A percentile compares a stretch with the other conserved stretches of the same genome.
phyloP scores from a whole-genome alignment of 208 protist genomes.

The Leishmania arabica region DNA sequence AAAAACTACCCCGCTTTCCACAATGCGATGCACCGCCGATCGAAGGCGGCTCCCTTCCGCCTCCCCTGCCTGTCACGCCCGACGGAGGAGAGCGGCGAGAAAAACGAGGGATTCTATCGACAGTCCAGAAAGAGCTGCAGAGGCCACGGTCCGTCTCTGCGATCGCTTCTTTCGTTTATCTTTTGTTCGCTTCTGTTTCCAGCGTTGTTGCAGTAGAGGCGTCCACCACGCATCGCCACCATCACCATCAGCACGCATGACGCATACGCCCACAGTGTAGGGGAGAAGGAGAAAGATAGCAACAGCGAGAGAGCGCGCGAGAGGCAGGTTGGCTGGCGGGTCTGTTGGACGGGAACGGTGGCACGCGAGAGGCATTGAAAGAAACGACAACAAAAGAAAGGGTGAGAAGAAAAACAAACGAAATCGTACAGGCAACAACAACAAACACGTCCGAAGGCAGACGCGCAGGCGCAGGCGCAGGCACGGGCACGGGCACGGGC shows the following conservation, averaged over 20 bases:
- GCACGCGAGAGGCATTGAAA: not conserved
- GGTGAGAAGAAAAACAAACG: not conserved
- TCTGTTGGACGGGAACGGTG: no score
- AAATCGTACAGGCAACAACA: not conserved
- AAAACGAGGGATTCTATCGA: not conserved
- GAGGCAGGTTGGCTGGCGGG: not conserved
- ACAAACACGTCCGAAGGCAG: no score
- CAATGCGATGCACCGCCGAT: not conserved
- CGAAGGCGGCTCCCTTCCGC: not conserved
- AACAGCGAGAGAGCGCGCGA: constrained; percentile 4
- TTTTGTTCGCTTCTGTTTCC: not conserved
- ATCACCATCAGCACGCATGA: not conserved
- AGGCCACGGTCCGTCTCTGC: not conserved
- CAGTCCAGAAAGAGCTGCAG: not conserved
- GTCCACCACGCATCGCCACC: not conserved
- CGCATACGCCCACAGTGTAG: not conserved
- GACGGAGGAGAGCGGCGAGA: not conserved
- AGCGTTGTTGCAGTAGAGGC: not conserved
- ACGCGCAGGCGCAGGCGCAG: not conserved
- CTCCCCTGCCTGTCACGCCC: not conserved
- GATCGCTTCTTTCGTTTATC: not conserved
- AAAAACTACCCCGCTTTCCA: not conserved
- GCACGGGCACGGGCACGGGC: no score
- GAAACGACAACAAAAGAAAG: not conserved
- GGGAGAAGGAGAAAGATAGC: constrained; percentile 1